phyloP scores from a whole-genome alignment of 2,329 filamentous ascomycete species.

The Alternaria triticina region DNA sequence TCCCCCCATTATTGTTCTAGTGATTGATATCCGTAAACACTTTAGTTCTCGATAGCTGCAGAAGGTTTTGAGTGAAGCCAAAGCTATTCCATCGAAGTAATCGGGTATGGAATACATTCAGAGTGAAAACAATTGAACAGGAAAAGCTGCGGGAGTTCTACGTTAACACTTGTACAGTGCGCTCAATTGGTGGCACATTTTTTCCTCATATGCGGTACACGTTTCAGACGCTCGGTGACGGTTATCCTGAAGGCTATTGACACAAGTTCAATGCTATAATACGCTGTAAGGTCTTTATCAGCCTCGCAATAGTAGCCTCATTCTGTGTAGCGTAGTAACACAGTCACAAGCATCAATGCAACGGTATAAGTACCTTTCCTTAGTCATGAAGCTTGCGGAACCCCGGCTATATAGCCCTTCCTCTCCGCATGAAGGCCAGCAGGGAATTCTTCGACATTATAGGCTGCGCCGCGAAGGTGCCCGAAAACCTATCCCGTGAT shows the following conservation, averaged over 20 bases:
- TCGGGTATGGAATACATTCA: neutral
- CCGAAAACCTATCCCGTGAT: neutral
- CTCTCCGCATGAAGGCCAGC: neutral
- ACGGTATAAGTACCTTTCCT: neutral
- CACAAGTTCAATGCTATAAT: neutral
- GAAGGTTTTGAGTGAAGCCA: neutral
- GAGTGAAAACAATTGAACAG: no score
- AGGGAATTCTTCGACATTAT: neutral
- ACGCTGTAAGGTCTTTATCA: accelerated
- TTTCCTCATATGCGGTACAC: neutral
- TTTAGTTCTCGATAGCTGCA: neutral
- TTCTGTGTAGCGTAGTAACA: neutral
- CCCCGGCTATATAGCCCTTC: neutral
- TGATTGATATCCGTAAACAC: neutral
- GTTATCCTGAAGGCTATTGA: neutral
- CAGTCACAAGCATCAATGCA: neutral
- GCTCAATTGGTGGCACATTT: neutral
- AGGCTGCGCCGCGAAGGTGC: neutral
- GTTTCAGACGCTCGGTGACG: neutral
- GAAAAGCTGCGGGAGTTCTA: neutral
- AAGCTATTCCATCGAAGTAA: neutral
- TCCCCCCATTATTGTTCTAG: neutral
- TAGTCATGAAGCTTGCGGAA: neutral
- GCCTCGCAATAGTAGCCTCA: neutral
- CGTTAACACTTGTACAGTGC: neutral